Evolutionary conservation across 495 filamentous ascomycete genomes (phyloP).

Genomic region (Echria macrotheca): DNA sequence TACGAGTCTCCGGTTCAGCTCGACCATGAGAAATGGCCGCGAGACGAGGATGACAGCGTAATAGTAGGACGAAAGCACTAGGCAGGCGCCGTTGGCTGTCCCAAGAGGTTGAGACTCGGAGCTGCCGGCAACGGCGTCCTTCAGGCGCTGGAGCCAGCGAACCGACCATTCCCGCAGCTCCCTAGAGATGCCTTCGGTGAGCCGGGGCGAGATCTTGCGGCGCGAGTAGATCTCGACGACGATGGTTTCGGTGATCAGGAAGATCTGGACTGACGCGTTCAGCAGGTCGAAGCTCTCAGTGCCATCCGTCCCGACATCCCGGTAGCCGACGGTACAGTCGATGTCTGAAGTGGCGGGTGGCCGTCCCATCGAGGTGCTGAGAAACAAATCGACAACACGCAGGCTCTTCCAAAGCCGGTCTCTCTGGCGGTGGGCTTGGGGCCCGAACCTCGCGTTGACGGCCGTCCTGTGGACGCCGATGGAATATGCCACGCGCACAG

Average conservation of each 20-base stretch:
- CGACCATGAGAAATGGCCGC: conserved; percentile 44
- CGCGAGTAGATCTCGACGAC: conserved; percentile 40
- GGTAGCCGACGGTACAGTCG: conserved; percentile 47
- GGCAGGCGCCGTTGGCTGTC: conserved; percentile 34
- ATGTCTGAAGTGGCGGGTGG: conserved; percentile 56
- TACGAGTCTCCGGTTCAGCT: conserved; percentile 34
- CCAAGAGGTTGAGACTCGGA: conserved; percentile 10
- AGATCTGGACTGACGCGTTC: conserved; percentile 41
- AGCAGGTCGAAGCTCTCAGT: conserved; percentile 35
- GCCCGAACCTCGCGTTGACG: conserved; percentile 53
- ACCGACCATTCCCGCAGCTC: conserved; percentile 42
- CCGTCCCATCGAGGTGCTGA: conserved; percentile 55
- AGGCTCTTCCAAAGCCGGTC: conserved; percentile 59
- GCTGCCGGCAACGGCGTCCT: conserved; percentile 20
- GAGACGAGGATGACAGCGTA: conserved; percentile 44
- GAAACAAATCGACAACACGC: conserved; percentile 54
- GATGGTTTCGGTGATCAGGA: conserved; percentile 37
- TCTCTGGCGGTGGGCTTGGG: conserved; percentile 40
- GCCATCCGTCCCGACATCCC: conserved; percentile 21
- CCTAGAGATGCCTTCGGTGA: conserved; percentile 42
- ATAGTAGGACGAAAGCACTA: conserved; percentile 39
- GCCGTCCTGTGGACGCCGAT: conserved; percentile 58
- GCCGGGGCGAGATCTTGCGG: conserved; percentile 39
- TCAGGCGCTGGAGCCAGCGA: conserved; percentile 34
- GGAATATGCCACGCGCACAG: conserved; percentile 52